These are phyloP conservation scores for Lodderomyces oxycetoniae DNA, from an alignment of 1,139 yeast genomes.

Conservation along the genomic window DNA sequence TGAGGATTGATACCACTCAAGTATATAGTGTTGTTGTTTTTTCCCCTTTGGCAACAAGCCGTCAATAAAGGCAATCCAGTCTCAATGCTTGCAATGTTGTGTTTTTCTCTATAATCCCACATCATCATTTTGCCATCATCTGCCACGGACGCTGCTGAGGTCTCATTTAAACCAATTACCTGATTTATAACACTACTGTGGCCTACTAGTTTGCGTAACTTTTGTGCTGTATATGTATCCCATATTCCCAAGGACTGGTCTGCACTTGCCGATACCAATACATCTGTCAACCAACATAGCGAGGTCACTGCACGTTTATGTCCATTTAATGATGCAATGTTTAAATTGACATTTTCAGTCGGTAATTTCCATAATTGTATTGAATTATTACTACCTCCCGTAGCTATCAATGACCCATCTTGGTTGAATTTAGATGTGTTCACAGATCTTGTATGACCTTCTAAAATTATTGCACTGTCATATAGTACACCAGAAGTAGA, in stretches of 20 bases:
- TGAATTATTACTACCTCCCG: constrained; percentile 50
- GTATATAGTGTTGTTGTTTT: constrained; percentile 50
- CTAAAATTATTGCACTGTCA: not conserved
- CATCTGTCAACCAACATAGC: constrained; percentile 40
- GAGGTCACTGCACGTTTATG: constrained; percentile 52
- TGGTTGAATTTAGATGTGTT: constrained; percentile 40
- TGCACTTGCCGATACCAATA: constrained; percentile 45
- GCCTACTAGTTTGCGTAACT: constrained; percentile 48
- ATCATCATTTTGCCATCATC: constrained; percentile 59
- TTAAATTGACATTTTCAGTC: constrained; percentile 1
- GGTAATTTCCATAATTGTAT: constrained; percentile 47
- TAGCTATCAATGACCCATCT: constrained; percentile 41
- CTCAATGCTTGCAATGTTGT: constrained; percentile 31
- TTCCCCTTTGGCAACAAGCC: constrained; percentile 10
- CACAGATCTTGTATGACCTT: constrained; percentile 46
- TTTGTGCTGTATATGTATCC: constrained; percentile 53
- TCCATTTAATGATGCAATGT: constrained; percentile 18
- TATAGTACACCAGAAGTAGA: no score
- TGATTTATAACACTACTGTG: constrained; percentile 58
- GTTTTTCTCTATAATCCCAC: constrained; percentile 64
- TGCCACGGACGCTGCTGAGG: constrained; percentile 24
- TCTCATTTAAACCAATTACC: constrained; percentile 25
- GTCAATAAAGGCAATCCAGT: constrained; percentile 28
- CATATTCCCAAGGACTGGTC: constrained; percentile 50
- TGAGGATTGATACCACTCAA: constrained; percentile 67